Evolutionary conservation across 2,329 filamentous ascomycete species (phyloP), one percentile per base, ranked within the genome.

Genomic region (Colletotrichum sp.): DNA sequence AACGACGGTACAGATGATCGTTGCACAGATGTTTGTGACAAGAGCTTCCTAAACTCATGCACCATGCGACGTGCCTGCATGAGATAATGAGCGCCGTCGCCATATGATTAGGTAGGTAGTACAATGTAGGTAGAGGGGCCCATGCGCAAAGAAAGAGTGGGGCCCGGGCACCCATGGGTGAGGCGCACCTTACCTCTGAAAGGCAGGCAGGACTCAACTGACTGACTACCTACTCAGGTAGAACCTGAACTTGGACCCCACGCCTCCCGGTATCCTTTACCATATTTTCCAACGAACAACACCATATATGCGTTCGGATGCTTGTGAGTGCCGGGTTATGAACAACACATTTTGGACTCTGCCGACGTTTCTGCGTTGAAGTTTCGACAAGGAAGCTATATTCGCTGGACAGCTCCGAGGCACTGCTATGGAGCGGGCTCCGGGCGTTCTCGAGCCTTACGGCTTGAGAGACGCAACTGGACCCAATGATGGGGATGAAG

Each of bases 401-500:
- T 18, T 44, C 16, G 39, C 39, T n/a, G 39, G 18, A n/a, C 21
- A 18, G n/a, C 9, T n/a, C 16, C 16, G 8, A 57, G 26, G 10
- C 18, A 13, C 49, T 28, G 55, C 15, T 24, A 75, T 75, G 72
- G 62, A 68, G 16, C 12, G 12, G 32, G 15, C 3, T 62, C 69
- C 34, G 24, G n/a, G 44, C n/a, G 34, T 39, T 18, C 26, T 32
- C 18, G 72, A 26, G 55, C 52, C 24, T 44, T 18, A 34, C 44
- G 62, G 39, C 34, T 36, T 68, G 26, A 21, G 21, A 12, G 34
- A 73, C 16, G 72, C 36, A 9, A 34, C 7, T n/a, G 36, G 39
- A 28, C 24, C 68, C 5, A 32, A 62, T 36, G 71, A 62, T 39
- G 59, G 62, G 30, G 74, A 76, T 57, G 74, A 80, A 32, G 82